These are phyloP conservation scores for Phyllosticta citribraziliensis DNA, from an alignment of 2,329 filamentous ascomycete genomes.

Conservation along the genomic window DNA sequence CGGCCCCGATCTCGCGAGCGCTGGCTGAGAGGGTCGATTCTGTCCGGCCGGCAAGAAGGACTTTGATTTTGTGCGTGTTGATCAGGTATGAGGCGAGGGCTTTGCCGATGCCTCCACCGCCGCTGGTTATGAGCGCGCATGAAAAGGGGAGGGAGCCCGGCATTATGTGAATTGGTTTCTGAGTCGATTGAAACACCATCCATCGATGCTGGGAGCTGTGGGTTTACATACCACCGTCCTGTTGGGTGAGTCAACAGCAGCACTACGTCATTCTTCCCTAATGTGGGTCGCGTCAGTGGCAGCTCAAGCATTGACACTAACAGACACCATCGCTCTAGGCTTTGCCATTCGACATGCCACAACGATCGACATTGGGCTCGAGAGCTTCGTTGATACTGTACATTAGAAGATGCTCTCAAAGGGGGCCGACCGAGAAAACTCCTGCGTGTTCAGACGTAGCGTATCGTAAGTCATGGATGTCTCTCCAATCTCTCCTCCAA, in stretches of 20 bases:
- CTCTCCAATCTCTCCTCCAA: not conserved
- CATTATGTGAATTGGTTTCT: not conserved
- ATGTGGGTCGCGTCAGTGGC: not conserved
- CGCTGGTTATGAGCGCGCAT: constrained; percentile 36
- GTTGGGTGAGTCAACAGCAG: too few relatives aligned
- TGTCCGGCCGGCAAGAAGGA: constrained; percentile 46
- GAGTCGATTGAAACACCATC: not conserved
- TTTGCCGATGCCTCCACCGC: constrained; percentile 43
- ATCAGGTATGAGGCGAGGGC: constrained; percentile 40
- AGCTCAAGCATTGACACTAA: not conserved
- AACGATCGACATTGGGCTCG: not conserved
- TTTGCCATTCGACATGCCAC: not conserved
- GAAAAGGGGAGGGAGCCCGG: constrained; percentile 25
- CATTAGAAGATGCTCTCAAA: not conserved
- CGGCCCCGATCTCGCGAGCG: constrained; percentile 34
- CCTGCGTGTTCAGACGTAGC: not conserved
- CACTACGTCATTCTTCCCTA: not conserved
- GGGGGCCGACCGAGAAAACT: not conserved
- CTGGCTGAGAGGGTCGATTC: constrained; percentile 42
- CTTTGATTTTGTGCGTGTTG: constrained; percentile 33
- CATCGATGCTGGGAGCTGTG: too few relatives aligned
- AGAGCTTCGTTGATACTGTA: not conserved
- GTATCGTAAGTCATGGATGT: not conserved
- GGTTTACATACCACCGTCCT: too few relatives aligned
- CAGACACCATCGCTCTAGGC: not conserved